Conservation (phyloP, 495 filamentous ascomycete species). For the Hyaloscypha hepaticicola region DNA sequence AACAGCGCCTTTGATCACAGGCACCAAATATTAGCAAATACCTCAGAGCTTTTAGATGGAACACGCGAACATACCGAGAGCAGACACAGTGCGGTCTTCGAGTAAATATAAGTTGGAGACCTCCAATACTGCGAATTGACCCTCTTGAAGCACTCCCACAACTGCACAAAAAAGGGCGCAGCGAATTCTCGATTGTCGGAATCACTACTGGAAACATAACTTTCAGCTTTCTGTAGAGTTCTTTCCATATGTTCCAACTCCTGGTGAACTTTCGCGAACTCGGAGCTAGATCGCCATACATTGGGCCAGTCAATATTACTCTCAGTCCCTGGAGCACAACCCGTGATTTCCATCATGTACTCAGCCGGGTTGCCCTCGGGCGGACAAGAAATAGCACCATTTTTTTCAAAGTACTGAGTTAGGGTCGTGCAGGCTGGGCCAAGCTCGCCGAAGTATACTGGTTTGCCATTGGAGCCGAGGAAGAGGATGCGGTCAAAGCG, state of each 20-base stretch:
- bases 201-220: background rate
- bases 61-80: too few relatives aligned
- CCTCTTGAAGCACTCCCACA: slow-evolving; percentile 54
- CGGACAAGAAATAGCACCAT: slow-evolving; percentile 70
- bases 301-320: slow-evolving; percentile 78
- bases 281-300: too few relatives aligned
- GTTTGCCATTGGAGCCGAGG: slow-evolving; percentile 62
- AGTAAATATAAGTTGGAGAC: slow-evolving; percentile 82
- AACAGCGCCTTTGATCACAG: too few relatives aligned
- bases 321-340: slow-evolving; percentile 75
- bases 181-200: too few relatives aligned
- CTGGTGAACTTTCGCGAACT: slow-evolving; percentile 49
- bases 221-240: background rate
- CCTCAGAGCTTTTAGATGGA: too few relatives aligned
- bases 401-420: slow-evolving; percentile 66
- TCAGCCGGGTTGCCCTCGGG: slow-evolving; percentile 82
- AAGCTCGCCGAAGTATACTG: slow-evolving; percentile 77
- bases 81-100: slow-evolving; percentile 59
- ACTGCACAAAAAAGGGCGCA: slow-evolving; percentile 53
- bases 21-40: too few relatives aligned
- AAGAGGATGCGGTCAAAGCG: slow-evolving; percentile 80
- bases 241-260: slow-evolving; percentile 46
- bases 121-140: slow-evolving; percentile 92
- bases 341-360: slow-evolving; percentile 91
- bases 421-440: slow-evolving; percentile 62